Conservation (phyloP, 768 basidiomycete genomes). For the Suillus americanus region DNA sequence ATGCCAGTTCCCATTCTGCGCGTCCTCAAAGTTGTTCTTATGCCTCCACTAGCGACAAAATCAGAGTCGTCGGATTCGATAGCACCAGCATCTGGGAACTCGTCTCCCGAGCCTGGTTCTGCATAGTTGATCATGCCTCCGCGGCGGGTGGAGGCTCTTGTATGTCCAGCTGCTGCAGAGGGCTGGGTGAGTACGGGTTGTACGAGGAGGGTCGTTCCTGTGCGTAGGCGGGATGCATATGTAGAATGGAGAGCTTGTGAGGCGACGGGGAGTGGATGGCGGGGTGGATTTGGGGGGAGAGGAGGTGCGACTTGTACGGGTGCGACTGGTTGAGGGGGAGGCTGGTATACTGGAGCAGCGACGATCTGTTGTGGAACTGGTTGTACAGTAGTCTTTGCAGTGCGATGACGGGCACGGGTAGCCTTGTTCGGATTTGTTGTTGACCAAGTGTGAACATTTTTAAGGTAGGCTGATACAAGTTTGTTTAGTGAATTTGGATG, state of each 20-base stretch:
- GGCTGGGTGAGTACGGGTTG: constrained; percentile 69
- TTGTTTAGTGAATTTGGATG: constrained; percentile 6
- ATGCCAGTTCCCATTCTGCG: constrained; percentile 48
- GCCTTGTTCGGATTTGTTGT: constrained; percentile 51
- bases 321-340: constrained; percentile 28
- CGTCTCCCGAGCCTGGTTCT: constrained; percentile 82
- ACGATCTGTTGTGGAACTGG: constrained; percentile 34
- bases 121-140: constrained; percentile 83
- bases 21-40: constrained; percentile 52
- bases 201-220: constrained; percentile 86
- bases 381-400: constrained; percentile 39
- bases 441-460: constrained; percentile 73
- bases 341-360: constrained; percentile 38
- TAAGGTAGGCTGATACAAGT: constrained; percentile 50
- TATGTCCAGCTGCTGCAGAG: constrained; percentile 33
- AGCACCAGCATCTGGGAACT: constrained; percentile 77
- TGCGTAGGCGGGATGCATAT: constrained; percentile 87
- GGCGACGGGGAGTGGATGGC: constrained; percentile 55
- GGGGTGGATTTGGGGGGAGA: constrained; percentile 47
- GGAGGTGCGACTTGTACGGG: constrained; percentile 26
- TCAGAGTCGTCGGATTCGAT: constrained; percentile 85
- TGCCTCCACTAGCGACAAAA: constrained; percentile 66
- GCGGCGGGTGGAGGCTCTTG: constrained; percentile 53
- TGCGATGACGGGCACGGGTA: constrained; percentile 41
- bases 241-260: constrained; percentile 78